Percentiles rank a stretch among this genome's conserved stretches.
Conservation (phyloP, 139 green algal genomes). For the Choricystis sp. region DNA sequence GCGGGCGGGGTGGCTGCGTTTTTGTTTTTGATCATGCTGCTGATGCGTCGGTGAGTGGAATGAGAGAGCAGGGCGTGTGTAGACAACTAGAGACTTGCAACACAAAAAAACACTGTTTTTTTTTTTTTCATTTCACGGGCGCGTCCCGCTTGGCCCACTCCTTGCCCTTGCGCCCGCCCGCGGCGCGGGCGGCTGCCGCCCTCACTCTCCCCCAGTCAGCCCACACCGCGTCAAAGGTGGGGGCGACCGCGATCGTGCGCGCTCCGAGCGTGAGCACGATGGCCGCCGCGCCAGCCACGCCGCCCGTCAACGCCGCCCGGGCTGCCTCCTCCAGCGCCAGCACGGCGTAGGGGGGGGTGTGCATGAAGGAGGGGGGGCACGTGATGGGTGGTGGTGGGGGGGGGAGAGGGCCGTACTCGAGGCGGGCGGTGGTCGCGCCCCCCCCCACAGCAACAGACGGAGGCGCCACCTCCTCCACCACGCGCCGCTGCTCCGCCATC, state of each 20-base stretch:
- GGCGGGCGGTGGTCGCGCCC: too few relatives aligned
- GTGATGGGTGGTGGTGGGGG: too few relatives aligned
- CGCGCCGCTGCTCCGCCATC: not conserved
- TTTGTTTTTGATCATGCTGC: not conserved
- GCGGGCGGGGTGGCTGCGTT: not conserved
- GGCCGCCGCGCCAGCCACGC: not conserved
- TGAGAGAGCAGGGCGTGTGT: too few relatives aligned
- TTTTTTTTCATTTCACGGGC: too few relatives aligned
- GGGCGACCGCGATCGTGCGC: not conserved
- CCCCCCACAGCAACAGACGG: not conserved
- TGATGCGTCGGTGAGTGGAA: not conserved
- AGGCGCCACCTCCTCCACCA: not conserved
- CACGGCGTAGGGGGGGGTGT: not conserved
- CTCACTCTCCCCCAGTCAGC: not conserved
- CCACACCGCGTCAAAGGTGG: not conserved
- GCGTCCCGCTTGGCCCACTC: too few relatives aligned
- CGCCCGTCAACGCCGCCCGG: not conserved
- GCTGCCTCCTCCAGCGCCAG: not conserved
- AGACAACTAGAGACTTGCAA: too few relatives aligned
- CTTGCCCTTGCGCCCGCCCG: not conserved
- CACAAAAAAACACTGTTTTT: too few relatives aligned
- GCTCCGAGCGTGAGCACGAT: not conserved
- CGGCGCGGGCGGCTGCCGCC: too few relatives aligned
- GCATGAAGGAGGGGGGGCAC: too few relatives aligned
- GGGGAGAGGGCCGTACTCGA: too few relatives aligned